Percentiles rank a stretch among this genome's conserved stretches.
Conservation (phyloP, 2,329 filamentous ascomycete species). For the Sarocladium strictum region DNA sequence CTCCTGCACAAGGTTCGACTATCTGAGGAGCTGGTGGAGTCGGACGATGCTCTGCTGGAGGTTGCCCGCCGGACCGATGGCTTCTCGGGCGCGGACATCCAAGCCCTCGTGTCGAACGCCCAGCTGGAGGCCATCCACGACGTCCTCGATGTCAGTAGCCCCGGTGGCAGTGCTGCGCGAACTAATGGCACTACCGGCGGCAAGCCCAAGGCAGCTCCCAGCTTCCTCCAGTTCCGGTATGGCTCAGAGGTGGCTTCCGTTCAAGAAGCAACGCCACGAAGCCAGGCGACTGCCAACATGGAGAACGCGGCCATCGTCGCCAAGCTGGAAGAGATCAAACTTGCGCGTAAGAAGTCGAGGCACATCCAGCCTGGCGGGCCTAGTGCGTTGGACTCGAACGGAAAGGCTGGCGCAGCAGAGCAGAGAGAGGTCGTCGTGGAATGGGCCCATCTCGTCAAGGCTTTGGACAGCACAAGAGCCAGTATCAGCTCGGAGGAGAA, state of each 20-base stretch:
- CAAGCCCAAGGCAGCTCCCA: conserved; percentile 30
- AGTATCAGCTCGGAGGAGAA: conserved; percentile 79
- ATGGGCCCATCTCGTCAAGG: conserved; percentile 77
- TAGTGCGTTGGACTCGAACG: conserved; percentile 10
- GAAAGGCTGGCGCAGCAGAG: conserved; percentile 25
- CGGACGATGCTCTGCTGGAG: conserved; percentile 55
- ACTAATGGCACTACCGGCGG: conserved; percentile 28
- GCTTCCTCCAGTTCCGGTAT: conserved; percentile 81
- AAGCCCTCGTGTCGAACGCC: conserved; percentile 92
- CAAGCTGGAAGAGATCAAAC: conserved; percentile 77
- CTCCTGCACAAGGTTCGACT: conserved; percentile 78
- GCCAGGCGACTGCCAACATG: conserved; percentile 52
- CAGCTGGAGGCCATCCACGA: conserved; percentile 97
- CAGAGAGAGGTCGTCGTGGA: conserved; percentile 70
- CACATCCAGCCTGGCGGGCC: conserved; percentile 25
- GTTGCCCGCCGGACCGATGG: conserved; percentile 78
- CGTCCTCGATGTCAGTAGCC: conserved; percentile 57
- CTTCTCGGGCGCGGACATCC: conserved; percentile 89
- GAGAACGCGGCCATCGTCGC: conserved; percentile 73
- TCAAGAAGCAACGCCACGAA: conserved; percentile 37
- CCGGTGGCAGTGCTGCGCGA: conserved; percentile 28
- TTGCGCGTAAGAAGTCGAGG: conserved; percentile 49
- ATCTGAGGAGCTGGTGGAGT: conserved; percentile 55
- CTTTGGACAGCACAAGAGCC: conserved; percentile 68
- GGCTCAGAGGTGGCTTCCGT: conserved; percentile 49